Evolutionary conservation across 2,329 filamentous ascomycete genomes (phyloP).

Genomic region (Venturia oleaginea): DNA sequence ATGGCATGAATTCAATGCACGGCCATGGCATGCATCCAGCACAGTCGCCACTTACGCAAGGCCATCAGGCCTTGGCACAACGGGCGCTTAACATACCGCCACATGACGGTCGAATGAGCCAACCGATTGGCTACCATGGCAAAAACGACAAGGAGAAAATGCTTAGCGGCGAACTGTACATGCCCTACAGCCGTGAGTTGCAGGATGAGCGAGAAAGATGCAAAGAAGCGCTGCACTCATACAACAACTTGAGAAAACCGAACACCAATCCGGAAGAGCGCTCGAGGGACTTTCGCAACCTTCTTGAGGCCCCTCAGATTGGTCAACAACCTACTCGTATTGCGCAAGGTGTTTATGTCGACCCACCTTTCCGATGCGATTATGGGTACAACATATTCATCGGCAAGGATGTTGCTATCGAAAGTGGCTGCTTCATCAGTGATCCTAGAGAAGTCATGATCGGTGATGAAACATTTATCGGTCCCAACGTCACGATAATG

Average conservation of each 20-base stretch:
- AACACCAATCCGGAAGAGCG: conserved; percentile 58
- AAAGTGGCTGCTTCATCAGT: conserved; percentile 73
- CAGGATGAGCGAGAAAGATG: conserved; percentile 79
- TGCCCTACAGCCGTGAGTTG: conserved; percentile 68
- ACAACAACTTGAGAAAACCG: conserved; percentile 61
- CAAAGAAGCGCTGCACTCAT: conserved; percentile 69
- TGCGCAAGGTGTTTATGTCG: conserved; percentile 68
- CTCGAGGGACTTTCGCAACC: conserved; percentile 52
- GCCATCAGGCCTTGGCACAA: conserved; percentile 45
- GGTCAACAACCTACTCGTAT: conserved; percentile 33
- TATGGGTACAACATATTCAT: conserved; percentile 94
- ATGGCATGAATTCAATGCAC: conserved; percentile 4
- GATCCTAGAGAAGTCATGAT: conserved; percentile 80
- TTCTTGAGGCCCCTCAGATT: conserved; percentile 1
- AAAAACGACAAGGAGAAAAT: conserved; percentile 80
- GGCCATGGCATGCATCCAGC: not conserved
- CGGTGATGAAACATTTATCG: conserved; percentile 60
- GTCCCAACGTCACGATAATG: conserved; percentile 79
- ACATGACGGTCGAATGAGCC: not conserved
- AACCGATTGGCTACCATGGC: conserved; percentile 17
- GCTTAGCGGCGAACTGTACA: conserved; percentile 70
- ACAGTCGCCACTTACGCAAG: conserved; percentile 6
- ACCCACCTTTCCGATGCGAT: conserved; percentile 84
- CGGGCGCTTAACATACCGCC: conserved; percentile 39
- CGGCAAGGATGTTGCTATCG: conserved; percentile 75